phyloP scores from a whole-genome alignment of 2,329 filamentous ascomycete genomes.

The Thielaviopsis populi region DNA sequence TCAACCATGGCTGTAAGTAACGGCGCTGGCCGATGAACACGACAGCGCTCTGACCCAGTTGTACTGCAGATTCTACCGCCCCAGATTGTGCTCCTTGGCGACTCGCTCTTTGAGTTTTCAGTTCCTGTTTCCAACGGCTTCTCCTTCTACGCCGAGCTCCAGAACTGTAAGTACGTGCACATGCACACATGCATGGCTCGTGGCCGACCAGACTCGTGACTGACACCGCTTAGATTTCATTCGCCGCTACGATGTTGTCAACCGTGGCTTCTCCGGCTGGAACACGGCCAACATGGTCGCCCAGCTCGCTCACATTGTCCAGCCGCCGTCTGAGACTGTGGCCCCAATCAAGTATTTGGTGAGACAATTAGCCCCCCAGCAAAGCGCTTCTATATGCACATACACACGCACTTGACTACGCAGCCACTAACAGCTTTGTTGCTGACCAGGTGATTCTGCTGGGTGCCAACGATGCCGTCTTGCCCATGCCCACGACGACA shows the following conservation, averaged over 20 bases:
- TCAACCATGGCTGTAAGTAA: not conserved
- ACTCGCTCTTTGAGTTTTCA: conserved; percentile 67
- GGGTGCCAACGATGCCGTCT: conserved; percentile 77
- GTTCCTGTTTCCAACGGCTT: conserved; percentile 50
- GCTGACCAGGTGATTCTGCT: conserved; percentile 54
- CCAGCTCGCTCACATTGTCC: conserved; percentile 55
- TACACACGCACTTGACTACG: not conserved
- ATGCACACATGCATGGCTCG: not conserved
- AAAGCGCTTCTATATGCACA: no score
- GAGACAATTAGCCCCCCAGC: conserved; percentile 20
- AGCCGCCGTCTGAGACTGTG: conserved; percentile 41
- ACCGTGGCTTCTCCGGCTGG: conserved; percentile 77
- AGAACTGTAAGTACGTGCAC: conserved; percentile 40
- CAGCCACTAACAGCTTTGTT: not conserved
- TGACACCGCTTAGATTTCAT: conserved; percentile 43
- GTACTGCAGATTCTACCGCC: conserved; percentile 25
- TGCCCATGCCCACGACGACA: conserved; percentile 43
- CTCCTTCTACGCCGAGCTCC: conserved; percentile 56
- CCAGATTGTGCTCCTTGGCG: conserved; percentile 73
- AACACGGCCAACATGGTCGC: conserved; percentile 61
- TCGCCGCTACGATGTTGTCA: conserved; percentile 70
- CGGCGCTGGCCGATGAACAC: not conserved
- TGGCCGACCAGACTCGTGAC: not conserved
- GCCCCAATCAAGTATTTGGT: conserved; percentile 54
- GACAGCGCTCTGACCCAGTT: not conserved